Percentiles rank a stretch among this genome's conserved stretches.
Conservation (phyloP, 169 alveolate species). For the Eimeria maxima region DNA sequence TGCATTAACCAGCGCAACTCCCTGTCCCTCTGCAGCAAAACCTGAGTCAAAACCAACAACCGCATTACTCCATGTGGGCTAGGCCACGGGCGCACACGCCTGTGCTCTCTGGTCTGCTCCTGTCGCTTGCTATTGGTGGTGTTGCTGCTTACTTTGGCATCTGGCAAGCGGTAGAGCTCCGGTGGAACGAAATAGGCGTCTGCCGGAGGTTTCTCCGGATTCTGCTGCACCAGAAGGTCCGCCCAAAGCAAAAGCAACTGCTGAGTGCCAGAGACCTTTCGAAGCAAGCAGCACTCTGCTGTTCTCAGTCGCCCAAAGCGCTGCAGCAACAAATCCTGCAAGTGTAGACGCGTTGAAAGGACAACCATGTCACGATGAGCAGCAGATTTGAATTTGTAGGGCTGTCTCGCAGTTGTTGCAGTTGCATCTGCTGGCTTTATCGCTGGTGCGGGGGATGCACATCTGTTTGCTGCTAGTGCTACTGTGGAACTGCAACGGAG, state of each 20-base stretch:
- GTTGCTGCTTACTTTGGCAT: slow-evolving; percentile 60
- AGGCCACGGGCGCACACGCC: too few species aligned
- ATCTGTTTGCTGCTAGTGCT: not conserved
- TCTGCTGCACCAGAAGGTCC: slow-evolving; percentile 56
- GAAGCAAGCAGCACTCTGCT: slow-evolving; percentile 68
- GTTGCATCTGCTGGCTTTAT: not conserved
- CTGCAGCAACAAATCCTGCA: slow-evolving; percentile 75
- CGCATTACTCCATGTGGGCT: not conserved
- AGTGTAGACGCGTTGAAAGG: slow-evolving; percentile 66
- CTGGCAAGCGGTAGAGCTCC: slow-evolving; percentile 36
- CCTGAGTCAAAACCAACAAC: slow-evolving; percentile 38
- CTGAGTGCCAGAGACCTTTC: slow-evolving; percentile 48
- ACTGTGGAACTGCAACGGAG: slow-evolving; percentile 11
- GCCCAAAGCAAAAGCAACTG: slow-evolving; percentile 76
- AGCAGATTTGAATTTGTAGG: slow-evolving; percentile 78
- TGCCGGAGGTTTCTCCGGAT: slow-evolving; percentile 62
- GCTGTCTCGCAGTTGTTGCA: not conserved
- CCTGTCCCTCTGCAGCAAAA: slow-evolving; percentile 32
- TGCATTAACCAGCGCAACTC: slow-evolving; percentile 67
- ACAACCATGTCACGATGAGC: slow-evolving; percentile 82
- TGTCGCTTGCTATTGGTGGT: not conserved
- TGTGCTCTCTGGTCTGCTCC: not conserved
- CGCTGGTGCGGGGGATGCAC: not conserved
- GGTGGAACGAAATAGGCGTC: slow-evolving; percentile 67
- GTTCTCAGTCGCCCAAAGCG: slow-evolving; percentile 81